Evolutionary conservation across 2,329 filamentous ascomycete genomes (phyloP).

Genomic region (Macroventuria anomochaeta): DNA sequence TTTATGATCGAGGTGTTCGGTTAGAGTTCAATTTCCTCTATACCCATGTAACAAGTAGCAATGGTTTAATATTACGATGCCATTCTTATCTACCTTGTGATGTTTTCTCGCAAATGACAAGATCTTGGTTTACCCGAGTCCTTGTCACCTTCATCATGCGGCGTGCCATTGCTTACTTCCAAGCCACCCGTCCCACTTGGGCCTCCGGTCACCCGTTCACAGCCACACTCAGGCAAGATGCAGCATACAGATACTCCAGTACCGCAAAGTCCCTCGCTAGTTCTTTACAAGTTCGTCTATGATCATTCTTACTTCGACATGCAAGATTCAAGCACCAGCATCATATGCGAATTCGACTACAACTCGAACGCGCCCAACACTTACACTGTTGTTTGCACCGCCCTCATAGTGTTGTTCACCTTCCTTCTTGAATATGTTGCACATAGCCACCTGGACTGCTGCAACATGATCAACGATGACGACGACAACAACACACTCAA

Average conservation of each 20-base stretch:
- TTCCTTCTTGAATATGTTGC: neutral
- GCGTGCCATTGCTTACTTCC: neutral
- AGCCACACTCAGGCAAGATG: neutral
- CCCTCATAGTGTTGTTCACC: neutral
- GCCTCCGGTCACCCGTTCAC: neutral
- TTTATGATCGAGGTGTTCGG: constrained; percentile 67
- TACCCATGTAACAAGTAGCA: neutral
- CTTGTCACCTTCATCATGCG: neutral
- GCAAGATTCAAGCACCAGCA: neutral
- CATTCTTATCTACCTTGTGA: too few relatives aligned
- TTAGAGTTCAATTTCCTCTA: constrained; percentile 22
- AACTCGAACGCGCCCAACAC: too few relatives aligned
- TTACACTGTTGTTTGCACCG: neutral
- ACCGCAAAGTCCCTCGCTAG: too few relatives aligned
- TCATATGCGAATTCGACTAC: too few relatives aligned
- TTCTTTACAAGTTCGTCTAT: neutral
- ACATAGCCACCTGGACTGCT: neutral
- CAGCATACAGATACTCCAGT: neutral
- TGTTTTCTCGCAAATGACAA: too few relatives aligned
- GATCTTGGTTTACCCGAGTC: too few relatives aligned
- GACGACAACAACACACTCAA: neutral
- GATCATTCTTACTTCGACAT: neutral
- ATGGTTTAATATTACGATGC: neutral
- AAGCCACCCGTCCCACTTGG: neutral
- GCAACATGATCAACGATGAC: neutral